A percentile compares a stretch with the other conserved stretches of the same genome.
Evolutionary conservation across 176 grass and related monocot genomes (phyloP).

Genomic region (Alopecurus myosuroides): DNA sequence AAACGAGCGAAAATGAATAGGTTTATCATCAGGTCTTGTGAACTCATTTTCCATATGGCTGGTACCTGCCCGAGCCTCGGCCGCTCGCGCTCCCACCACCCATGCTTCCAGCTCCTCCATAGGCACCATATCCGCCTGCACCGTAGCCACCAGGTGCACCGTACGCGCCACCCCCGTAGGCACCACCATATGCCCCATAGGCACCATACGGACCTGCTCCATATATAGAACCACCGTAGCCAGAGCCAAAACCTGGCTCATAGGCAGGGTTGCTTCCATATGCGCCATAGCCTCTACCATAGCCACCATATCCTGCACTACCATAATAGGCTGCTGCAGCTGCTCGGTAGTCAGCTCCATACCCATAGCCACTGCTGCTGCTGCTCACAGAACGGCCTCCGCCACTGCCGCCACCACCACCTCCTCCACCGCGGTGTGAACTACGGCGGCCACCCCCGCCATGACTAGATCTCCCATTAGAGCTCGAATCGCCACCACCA

Average conservation of each 20-base stretch:
- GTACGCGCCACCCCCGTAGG: conserved; percentile 40
- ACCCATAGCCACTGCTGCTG: conserved; percentile 30
- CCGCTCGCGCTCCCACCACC: conserved; percentile 32
- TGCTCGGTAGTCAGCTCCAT: conserved; percentile 44
- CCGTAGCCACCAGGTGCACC: conserved; percentile 51
- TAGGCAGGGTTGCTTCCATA: conserved; percentile 49
- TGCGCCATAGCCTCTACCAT: conserved; percentile 52
- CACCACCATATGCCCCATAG: conserved; percentile 45
- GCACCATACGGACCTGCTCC: conserved; percentile 47
- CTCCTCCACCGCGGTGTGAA: conserved; percentile 43
- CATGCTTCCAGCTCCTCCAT: conserved; percentile 47
- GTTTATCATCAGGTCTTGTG: conserved; percentile 38
- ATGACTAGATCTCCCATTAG: conserved; percentile 47
- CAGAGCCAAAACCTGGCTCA: conserved; percentile 55
- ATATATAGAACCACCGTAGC: conserved; percentile 74
- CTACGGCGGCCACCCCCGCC: conserved; percentile 35
- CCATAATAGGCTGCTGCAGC: conserved; percentile 50
- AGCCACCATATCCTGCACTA: conserved; percentile 59
- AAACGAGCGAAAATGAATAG: conserved; percentile 15
- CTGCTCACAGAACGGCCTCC: conserved; percentile 28
- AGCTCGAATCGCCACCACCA: conserved; percentile 53
- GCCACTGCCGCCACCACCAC: neutral
- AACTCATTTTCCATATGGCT: conserved; percentile 73
- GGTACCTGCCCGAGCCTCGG: conserved; percentile 64
- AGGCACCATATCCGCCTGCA: conserved; percentile 49